Evolutionary conservation across 139 green algal species (phyloP), one percentile per base, ranked within the genome.

Genomic region (Haematococcus sp.): DNA sequence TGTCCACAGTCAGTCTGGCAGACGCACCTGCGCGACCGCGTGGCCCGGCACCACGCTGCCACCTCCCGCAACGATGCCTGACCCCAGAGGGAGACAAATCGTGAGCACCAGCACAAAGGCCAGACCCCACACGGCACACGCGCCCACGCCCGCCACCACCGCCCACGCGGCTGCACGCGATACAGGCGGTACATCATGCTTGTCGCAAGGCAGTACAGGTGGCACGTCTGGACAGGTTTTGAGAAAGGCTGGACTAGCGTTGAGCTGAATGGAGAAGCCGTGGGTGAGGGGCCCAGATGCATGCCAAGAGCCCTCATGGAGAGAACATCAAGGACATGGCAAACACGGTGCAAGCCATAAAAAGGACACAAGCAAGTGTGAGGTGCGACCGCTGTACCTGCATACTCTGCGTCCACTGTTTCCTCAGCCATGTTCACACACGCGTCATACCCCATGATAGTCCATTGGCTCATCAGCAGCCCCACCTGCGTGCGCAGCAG

Each of bases 351-450:
- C n/a, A n/a, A n/a, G n/a, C n/a, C n/a, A n/a, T n/a, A n/a, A n/a
- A n/a, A n/a, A n/a, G n/a, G n/a, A n/a, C n/a, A n/a, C n/a, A n/a
- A n/a, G n/a, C n/a, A n/a, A n/a, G n/a, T n/a, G n/a, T n/a, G n/a
- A n/a, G n/a, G n/a, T n/a, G n/a, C n/a, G n/a, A 49, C 40, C 11
- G 52, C 52, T 7, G 13, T 49, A 70, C 64, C 65, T 66, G 73
- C 72, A 34, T 63, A 59, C 40, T 76, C 68, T 17, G 73, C 74
- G 59, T 75, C 52, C 31, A 82, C 71, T 16, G 80, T 87, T 71
- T 88, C 83, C 74, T 88, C 83, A 17, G 63, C 73, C 60, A 88
- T 74, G 74, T 88, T 77, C 25, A 81, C 72, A 51, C 51, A 63
- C 1, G 75, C 44, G 40, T 81, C 75, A 20, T 81, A 79, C 4